Evolutionary conservation across 2,329 filamentous ascomycete genomes (phyloP).

Genomic region (Xylaria sp.): DNA sequence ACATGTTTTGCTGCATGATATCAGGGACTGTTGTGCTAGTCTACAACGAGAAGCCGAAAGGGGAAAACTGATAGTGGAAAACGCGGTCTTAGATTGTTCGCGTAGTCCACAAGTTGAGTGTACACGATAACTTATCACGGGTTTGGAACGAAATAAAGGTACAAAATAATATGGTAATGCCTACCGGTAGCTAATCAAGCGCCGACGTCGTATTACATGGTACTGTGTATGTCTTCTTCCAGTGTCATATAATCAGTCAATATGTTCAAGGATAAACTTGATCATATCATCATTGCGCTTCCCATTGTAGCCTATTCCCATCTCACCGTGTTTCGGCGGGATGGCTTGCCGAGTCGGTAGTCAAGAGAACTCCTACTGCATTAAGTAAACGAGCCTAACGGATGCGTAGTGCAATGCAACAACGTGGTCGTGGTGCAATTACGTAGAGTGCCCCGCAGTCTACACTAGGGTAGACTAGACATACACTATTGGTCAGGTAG

Average conservation of each 20-base stretch:
- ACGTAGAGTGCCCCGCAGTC: no score
- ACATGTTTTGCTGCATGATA: no score
- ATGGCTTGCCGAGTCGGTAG: neutral
- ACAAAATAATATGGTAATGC: no score
- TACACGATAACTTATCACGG: no score
- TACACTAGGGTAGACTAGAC: no score
- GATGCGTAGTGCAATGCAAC: neutral
- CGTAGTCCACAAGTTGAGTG: no score
- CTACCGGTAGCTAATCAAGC: neutral
- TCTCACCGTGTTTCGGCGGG: neutral
- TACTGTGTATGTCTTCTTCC: neutral
- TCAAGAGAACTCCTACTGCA: neutral
- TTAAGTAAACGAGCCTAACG: slow-evolving; percentile 4
- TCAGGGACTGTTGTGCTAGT: no score
- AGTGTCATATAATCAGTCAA: neutral
- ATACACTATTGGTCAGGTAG: no score
- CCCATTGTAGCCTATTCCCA: neutral
- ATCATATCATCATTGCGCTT: slow-evolving; percentile 8
- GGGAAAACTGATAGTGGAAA: no score
- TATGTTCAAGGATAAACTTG: neutral
- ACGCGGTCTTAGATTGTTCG: no score
- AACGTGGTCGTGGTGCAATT: neutral
- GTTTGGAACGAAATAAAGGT: no score
- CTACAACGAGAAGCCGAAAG: no score
- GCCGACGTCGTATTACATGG: neutral